Percentiles rank a stretch among this genome's conserved stretches.
phyloP scores from a whole-genome alignment of 345 rosid genomes.

The Heritiera fomes region DNA sequence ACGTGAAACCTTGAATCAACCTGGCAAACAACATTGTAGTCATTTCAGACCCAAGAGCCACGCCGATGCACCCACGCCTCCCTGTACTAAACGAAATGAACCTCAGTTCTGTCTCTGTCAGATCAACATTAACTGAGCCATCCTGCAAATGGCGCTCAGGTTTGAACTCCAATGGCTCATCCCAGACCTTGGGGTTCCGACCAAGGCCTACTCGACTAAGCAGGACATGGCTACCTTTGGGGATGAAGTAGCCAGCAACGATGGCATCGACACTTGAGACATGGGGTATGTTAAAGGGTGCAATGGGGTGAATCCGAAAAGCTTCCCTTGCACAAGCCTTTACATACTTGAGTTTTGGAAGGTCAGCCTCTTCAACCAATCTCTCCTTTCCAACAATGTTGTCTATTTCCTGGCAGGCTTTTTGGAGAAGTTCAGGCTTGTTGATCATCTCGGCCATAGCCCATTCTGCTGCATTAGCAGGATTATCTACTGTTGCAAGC shows the following conservation, averaged over 20 bases:
- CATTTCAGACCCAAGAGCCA: slow-evolving; percentile 3
- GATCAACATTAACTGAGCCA: background rate
- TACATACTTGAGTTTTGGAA: background rate
- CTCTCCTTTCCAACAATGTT: background rate
- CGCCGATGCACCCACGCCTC: slow-evolving; percentile 5
- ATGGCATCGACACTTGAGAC: background rate
- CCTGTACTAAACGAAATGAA: slow-evolving; percentile 4
- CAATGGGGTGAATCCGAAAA: background rate
- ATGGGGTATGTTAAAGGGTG: slow-evolving; percentile 9
- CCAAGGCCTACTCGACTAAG: background rate
- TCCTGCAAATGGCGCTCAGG: slow-evolving; percentile 1
- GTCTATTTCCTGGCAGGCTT: background rate
- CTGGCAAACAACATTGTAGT: slow-evolving; percentile 5
- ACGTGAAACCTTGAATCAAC: slow-evolving; percentile 18
- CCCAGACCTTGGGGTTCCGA: background rate
- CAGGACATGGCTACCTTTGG: background rate
- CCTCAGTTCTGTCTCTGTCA: background rate
- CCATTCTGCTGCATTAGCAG: background rate
- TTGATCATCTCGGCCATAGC: background rate
- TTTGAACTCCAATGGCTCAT: background rate
- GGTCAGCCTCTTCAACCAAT: background rate
- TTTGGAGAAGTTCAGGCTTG: background rate
- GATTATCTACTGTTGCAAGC: background rate
- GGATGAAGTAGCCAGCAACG: background rate
- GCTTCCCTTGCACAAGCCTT: slow-evolving; percentile 6